Conservation (phyloP, 2,329 filamentous ascomycete species). For the Penicillium polonicum region DNA sequence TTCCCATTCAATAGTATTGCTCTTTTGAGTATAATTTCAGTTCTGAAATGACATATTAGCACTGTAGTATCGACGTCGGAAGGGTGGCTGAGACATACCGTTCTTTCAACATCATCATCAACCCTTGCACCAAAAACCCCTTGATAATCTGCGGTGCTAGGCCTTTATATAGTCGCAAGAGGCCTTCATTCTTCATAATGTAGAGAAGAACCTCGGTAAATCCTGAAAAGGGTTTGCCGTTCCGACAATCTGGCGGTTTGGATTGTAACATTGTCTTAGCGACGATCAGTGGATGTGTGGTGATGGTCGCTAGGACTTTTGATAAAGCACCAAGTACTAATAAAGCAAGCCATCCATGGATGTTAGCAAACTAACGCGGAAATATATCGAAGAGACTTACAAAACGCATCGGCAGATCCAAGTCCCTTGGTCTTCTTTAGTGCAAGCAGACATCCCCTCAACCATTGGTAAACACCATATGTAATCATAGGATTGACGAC, state of each 20-base stretch:
- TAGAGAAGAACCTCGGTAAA: constrained; percentile 14
- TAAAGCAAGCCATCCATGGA: too few species aligned
- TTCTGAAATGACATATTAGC: background rate
- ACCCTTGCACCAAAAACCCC: constrained; percentile 14
- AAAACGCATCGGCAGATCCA: constrained; percentile 12
- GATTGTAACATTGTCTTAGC: constrained; percentile 16
- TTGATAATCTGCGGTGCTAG: constrained; percentile 13
- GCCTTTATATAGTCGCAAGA: constrained; percentile 12
- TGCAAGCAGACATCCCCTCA: too few species aligned
- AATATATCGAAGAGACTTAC: too few species aligned
- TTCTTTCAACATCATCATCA: constrained; percentile 17
- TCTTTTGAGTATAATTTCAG: background rate
- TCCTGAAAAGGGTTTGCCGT: constrained; percentile 7
- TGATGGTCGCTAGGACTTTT: constrained; percentile 13
- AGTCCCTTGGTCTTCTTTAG: background rate
- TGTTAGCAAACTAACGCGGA: too few species aligned
- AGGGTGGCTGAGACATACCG: background rate
- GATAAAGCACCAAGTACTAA: constrained; percentile 6
- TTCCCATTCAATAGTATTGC: too few species aligned
- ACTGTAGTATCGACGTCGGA: too few species aligned
- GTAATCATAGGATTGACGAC: too few species aligned
- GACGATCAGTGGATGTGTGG: constrained; percentile 15
- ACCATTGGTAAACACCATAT: too few species aligned
- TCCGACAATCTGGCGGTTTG: constrained; percentile 1
- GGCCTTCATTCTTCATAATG: constrained; percentile 10